Conservation (phyloP, 345 rosid species). For the Eucalyptus victrix region DNA sequence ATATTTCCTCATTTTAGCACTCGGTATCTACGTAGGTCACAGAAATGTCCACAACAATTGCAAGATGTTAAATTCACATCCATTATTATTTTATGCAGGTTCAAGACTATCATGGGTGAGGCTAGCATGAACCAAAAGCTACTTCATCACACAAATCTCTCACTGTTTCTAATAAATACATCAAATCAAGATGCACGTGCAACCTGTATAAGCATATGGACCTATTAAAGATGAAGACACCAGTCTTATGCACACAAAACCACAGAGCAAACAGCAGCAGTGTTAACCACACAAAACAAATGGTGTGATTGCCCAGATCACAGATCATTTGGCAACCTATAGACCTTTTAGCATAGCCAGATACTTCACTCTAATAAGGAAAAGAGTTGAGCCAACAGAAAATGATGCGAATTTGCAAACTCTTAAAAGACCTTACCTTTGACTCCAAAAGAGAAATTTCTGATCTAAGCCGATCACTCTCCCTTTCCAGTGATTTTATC, state of each 20-base stretch:
- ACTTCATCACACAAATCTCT: neutral
- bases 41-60: neutral
- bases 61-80: neutral
- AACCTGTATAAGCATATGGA: neutral
- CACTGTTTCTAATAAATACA: neutral
- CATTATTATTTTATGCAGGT: neutral
- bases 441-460: slow-evolving; percentile 81
- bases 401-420: neutral
- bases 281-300: neutral
- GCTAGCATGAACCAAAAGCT: neutral
- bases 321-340: neutral
- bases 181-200: neutral
- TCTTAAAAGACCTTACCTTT: slow-evolving; percentile 32
- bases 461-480: slow-evolving; percentile 76
- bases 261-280: neutral
- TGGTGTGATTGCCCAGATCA: neutral
- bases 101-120: neutral
- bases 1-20: neutral
- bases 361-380: neutral
- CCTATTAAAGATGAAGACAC: neutral
- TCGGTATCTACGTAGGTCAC: neutral
- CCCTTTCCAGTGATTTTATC: slow-evolving; percentile 82
- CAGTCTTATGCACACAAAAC: neutral
- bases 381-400: neutral
- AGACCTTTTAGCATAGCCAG: neutral